phyloP scores from a whole-genome alignment of 306 rosid species.

The Arachis hypogaea region DNA sequence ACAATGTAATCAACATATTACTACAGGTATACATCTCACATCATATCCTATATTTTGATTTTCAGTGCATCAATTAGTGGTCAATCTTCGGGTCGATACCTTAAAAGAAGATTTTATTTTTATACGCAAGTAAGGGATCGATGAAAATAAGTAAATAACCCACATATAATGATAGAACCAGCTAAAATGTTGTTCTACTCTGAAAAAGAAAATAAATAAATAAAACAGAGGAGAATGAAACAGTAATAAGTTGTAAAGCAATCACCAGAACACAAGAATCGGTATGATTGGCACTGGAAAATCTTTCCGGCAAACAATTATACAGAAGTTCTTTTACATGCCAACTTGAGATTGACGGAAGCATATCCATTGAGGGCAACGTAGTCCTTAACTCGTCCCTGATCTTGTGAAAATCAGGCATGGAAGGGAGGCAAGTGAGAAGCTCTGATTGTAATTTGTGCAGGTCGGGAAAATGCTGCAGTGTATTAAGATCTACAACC shows the following conservation, averaged over 20 bases:
- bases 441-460: conserved; percentile 76
- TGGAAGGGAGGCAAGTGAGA: conserved; percentile 79
- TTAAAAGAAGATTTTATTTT: neutral
- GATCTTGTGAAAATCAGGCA: conserved; percentile 71
- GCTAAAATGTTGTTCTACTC: neutral
- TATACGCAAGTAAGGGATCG: conserved; percentile 9
- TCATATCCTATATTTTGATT: neutral
- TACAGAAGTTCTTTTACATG: conserved; percentile 76
- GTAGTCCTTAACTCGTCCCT: conserved; percentile 60
- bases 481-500: conserved; percentile 73
- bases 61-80: conserved; percentile 5
- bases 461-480: conserved; percentile 77
- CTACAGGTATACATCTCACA: conserved; percentile 17
- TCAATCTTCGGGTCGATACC: neutral
- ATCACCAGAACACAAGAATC: conserved; percentile 86
- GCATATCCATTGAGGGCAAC: conserved; percentile 42
- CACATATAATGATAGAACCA: conserved; percentile 6
- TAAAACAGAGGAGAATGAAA: neutral
- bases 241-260: conserved; percentile 25
- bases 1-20: neutral
- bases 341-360: conserved; percentile 57
- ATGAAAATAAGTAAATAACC: conserved; percentile 5
- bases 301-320: conserved; percentile 84
- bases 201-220: no score
- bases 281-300: conserved; percentile 74